Evolutionary conservation across 768 basidiomycete species (phyloP).

Genomic region (Mrakia frigida): DNA sequence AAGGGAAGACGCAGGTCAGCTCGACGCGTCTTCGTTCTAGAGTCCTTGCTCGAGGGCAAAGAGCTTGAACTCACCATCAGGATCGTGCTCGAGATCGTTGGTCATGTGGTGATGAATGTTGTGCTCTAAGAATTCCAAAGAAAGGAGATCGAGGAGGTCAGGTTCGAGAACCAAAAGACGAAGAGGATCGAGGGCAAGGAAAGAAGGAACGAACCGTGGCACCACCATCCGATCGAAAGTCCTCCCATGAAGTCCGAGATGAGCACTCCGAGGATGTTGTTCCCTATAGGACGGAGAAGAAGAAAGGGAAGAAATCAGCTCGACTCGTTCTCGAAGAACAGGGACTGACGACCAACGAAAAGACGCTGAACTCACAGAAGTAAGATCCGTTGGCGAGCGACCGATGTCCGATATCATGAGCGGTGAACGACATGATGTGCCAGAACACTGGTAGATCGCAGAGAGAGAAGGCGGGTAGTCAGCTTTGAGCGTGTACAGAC

Average conservation of each 20-base stretch:
- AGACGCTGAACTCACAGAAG: background rate
- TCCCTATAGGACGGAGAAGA: background rate
- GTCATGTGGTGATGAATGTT: constrained; percentile 28
- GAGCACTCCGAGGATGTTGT: constrained; percentile 22
- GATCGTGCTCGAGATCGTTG: constrained; percentile 26
- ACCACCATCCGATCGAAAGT: constrained; percentile 23
- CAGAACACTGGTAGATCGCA: background rate
- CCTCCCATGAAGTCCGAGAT: constrained; percentile 12
- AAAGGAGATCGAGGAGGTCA: background rate
- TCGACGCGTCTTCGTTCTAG: background rate
- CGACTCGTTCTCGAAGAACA: background rate
- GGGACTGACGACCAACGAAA: background rate
- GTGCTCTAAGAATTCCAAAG: constrained; percentile 1
- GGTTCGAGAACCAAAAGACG: background rate
- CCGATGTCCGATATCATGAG: constrained; percentile 25
- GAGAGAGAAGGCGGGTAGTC: too few species aligned
- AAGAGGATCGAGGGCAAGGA: background rate
- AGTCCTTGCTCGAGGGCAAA: background rate
- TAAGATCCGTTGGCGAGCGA: constrained; percentile 22
- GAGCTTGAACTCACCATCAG: constrained; percentile 9
- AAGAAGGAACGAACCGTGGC: background rate
- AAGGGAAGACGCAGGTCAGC: background rate
- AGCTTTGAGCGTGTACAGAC: too few species aligned
- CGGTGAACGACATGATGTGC: constrained; percentile 9
- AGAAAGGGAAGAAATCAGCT: too few species aligned